These are phyloP conservation scores for Apium graveolens DNA, from an alignment of 129 eudicot genomes.

Conservation along the genomic window DNA sequence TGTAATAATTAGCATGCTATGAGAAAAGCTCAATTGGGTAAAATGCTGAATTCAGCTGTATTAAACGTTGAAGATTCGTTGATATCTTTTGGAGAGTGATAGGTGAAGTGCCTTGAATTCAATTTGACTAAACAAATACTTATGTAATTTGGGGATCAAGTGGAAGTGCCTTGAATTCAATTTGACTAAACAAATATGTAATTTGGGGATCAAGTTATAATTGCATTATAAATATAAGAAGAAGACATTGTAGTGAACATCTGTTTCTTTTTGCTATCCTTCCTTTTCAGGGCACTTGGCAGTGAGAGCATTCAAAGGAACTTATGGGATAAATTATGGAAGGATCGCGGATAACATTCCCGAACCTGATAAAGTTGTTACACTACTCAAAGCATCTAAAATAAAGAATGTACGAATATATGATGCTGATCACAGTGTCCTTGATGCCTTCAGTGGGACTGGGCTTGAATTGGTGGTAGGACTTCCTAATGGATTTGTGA, in stretches of 20 bases:
- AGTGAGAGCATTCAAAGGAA: slow-evolving; percentile 69
- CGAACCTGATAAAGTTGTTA: slow-evolving; percentile 73
- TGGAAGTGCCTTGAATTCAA: not conserved
- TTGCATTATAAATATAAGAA: not conserved
- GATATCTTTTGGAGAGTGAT: not conserved
- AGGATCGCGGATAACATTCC: slow-evolving; percentile 89
- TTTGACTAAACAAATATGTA: not conserved
- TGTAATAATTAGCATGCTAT: not conserved
- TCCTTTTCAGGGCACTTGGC: slow-evolving; percentile 29
- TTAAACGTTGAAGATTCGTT: too few species aligned
- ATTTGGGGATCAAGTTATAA: not conserved
- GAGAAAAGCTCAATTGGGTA: not conserved
- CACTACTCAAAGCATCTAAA: slow-evolving; percentile 65
- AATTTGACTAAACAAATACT: not conserved
- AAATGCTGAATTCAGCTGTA: not conserved
- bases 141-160: not conserved
- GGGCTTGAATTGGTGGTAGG: slow-evolving; percentile 92
- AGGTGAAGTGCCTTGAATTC: not conserved
- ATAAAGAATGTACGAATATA: slow-evolving; percentile 78
- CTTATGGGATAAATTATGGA: slow-evolving; percentile 91
- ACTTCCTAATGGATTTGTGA: slow-evolving; percentile 58
- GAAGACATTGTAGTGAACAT: not conserved
- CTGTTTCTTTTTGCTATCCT: not conserved
- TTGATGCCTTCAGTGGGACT: slow-evolving; percentile 71
- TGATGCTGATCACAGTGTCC: slow-evolving; percentile 67